phyloP scores from a whole-genome alignment of 192 early-diverging fungal species.

The Podila verticillata region DNA sequence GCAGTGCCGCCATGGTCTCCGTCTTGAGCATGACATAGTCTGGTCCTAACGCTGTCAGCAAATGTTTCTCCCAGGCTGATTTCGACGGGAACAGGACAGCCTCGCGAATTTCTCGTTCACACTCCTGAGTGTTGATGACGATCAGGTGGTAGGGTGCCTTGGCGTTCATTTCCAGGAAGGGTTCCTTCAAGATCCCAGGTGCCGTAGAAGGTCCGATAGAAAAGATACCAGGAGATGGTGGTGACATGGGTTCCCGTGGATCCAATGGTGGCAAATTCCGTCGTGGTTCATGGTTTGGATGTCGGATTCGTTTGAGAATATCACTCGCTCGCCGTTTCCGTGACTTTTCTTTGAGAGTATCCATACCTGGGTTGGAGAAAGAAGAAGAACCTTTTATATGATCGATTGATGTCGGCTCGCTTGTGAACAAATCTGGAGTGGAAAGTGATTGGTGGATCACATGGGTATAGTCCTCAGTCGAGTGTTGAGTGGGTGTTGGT shows the following conservation, averaged over 20 bases:
- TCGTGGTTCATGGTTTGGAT: neutral
- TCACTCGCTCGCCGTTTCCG: neutral
- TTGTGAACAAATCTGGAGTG: neutral
- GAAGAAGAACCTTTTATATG: no score
- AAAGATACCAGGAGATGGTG: neutral
- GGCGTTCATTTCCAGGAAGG: constrained; percentile 27
- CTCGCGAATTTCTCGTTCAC: constrained; percentile 63
- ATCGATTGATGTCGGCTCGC: no score
- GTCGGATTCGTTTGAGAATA: constrained; percentile 5
- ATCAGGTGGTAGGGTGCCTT: constrained; percentile 61
- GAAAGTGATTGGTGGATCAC: neutral
- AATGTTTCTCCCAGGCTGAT: constrained; percentile 54
- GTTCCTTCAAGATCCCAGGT: constrained; percentile 12
- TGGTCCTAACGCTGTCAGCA: constrained; percentile 47
- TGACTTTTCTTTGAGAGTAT: neutral
- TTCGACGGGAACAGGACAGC: constrained; percentile 62
- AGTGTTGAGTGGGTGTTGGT: neutral
- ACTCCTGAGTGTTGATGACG: constrained; percentile 66
- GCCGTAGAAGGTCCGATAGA: neutral
- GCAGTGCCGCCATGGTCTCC: constrained; percentile 63
- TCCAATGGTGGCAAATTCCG: neutral
- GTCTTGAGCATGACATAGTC: constrained; percentile 57
- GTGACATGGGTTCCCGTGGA: neutral
- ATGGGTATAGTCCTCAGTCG: neutral
- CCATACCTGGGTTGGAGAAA: neutral